Evolutionary conservation across 345 rosid genomes (phyloP).

Genomic region (Geranium rotundifolium): DNA sequence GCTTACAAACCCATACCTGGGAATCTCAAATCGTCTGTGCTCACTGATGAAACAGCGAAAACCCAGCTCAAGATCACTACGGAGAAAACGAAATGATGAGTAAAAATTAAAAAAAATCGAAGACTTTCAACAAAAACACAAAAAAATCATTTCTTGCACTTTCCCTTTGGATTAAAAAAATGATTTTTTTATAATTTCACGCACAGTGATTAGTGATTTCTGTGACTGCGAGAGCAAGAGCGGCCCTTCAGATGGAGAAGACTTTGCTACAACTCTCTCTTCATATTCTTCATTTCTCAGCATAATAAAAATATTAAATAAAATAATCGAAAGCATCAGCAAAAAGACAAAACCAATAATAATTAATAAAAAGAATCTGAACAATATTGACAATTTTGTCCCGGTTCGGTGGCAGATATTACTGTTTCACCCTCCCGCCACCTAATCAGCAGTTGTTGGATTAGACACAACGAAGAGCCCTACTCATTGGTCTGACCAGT

Average conservation of each 20-base stretch:
- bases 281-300: too few species aligned
- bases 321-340: background rate
- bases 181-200: background rate
- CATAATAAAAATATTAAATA: too few species aligned
- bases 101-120: background rate
- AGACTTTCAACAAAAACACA: background rate
- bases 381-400: background rate
- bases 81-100: slow-evolving; percentile 19
- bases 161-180: too few species aligned
- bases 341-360: background rate
- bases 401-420: background rate
- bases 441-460: background rate
- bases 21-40: slow-evolving; percentile 6
- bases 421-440: background rate
- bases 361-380: background rate
- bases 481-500: background rate
- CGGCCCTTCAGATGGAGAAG: background rate
- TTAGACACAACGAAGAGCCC: too few species aligned
- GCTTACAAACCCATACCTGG: slow-evolving; percentile 4
- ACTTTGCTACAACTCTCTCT: background rate
- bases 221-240: background rate
- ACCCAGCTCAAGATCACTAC: slow-evolving; percentile 16
- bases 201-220: slow-evolving; percentile 1
- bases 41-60: slow-evolving; percentile 15
- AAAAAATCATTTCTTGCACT: background rate